Conservation (phyloP, 1,139 yeast genomes). For the Starmera stellimalicola region DNA sequence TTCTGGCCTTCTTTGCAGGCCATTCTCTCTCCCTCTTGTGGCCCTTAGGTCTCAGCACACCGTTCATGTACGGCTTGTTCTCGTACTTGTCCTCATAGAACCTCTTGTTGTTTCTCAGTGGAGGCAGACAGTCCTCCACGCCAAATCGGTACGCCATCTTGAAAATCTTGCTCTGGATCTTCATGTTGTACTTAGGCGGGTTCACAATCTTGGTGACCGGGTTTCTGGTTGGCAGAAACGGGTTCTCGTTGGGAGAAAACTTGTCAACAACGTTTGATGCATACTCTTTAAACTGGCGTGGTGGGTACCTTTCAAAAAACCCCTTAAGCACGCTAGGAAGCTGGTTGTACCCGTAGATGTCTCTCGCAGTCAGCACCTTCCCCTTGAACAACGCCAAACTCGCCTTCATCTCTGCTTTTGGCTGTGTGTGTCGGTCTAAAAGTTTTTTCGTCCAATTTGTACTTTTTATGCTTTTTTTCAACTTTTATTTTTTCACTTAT, state of each 20-base stretch:
- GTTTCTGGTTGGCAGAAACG: constrained; percentile 80
- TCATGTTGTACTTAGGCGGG: constrained; percentile 67
- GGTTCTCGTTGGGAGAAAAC: constrained; percentile 66
- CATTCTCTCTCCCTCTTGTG: constrained; percentile 70
- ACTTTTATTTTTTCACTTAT: neutral
- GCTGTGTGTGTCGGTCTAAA: neutral
- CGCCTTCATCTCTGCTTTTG: constrained; percentile 12
- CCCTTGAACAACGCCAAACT: constrained; percentile 11
- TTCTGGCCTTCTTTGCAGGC: constrained; percentile 50
- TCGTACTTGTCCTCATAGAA: constrained; percentile 76
- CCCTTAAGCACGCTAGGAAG: constrained; percentile 66
- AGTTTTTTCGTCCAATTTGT: neutral
- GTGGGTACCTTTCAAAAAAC: constrained; percentile 81
- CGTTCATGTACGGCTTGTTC: constrained; percentile 63
- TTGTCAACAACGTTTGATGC: constrained; percentile 56
- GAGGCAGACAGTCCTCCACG: constrained; percentile 69
- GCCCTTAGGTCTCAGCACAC: constrained; percentile 72
- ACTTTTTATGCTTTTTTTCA: neutral
- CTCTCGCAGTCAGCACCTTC: constrained; percentile 22
- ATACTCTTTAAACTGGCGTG: constrained; percentile 66
- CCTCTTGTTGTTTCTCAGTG: constrained; percentile 52
- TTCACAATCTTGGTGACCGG: constrained; percentile 73
- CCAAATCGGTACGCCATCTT: constrained; percentile 82
- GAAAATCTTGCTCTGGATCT: constrained; percentile 79
- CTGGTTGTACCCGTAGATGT: constrained; percentile 31